phyloP scores from a whole-genome alignment of 2,329 filamentous ascomycete genomes.

The Colletotrichum lindemuthianum region DNA sequence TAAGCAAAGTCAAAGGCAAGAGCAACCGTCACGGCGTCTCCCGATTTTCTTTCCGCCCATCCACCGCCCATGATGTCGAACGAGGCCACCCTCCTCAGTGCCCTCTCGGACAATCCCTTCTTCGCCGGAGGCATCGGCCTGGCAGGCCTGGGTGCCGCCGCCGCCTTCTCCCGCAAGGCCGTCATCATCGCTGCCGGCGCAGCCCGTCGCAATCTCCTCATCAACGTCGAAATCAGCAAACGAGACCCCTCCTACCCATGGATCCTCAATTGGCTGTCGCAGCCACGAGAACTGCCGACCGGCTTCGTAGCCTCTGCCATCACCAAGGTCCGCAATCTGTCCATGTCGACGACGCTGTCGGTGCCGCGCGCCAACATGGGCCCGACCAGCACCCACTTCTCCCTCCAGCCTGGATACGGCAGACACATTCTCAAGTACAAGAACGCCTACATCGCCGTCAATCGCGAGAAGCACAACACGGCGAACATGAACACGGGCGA shows the following conservation, averaged over 20 bases:
- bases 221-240: slow-evolving; percentile 95
- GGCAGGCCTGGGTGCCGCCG: slow-evolving; percentile 83
- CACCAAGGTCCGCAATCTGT: slow-evolving; percentile 69
- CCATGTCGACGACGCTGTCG: slow-evolving; percentile 65
- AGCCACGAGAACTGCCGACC: slow-evolving; percentile 71
- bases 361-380: slow-evolving; percentile 70
- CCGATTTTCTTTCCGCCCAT: too few relatives aligned
- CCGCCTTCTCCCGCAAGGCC: slow-evolving; percentile 83
- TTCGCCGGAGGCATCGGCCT: slow-evolving; percentile 86
- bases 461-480: slow-evolving; percentile 85
- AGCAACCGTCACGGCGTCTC: background rate
- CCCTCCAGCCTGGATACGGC: slow-evolving; percentile 90
- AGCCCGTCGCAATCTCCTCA: slow-evolving; percentile 84
- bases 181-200: slow-evolving; percentile 77
- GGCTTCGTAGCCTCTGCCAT: slow-evolving; percentile 69
- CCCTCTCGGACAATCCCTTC: slow-evolving; percentile 70
- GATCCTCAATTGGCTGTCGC: slow-evolving; percentile 94
- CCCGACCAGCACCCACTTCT: slow-evolving; percentile 81
- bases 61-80: too few relatives aligned
- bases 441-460: slow-evolving; percentile 87
- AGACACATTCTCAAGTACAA: slow-evolving; percentile 88
- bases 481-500: slow-evolving; percentile 84
- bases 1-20: background rate
- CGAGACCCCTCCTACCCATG: slow-evolving; percentile 94
- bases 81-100: slow-evolving; percentile 53